Evolutionary conservation across 345 rosid species (phyloP).

Genomic region (Brassica incana): DNA sequence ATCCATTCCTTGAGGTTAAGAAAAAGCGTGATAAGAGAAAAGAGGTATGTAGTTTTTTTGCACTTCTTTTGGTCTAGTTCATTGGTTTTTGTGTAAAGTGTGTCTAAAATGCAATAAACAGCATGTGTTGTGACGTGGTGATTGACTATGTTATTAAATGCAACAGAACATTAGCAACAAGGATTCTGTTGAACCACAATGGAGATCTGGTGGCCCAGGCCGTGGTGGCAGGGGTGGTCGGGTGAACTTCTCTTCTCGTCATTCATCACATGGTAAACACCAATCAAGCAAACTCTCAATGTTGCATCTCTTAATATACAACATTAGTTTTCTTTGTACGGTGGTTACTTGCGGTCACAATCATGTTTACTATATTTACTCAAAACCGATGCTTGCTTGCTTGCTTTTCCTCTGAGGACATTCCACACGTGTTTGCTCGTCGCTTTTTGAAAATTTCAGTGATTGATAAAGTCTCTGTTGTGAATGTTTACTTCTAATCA

Average conservation of each 20-base stretch:
- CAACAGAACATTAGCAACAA: conserved; percentile 58
- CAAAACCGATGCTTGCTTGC: background rate
- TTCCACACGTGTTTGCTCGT: no score
- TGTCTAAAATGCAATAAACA: conserved; percentile 12
- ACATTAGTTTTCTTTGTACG: conserved; percentile 5
- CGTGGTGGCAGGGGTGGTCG: conserved; percentile 68
- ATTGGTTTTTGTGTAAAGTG: background rate
- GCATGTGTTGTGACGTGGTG: conserved; percentile 6
- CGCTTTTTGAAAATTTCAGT: conserved; percentile 13
- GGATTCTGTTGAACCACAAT: conserved; percentile 68
- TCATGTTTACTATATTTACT: conserved; percentile 14
- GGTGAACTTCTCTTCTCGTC: conserved; percentile 50
- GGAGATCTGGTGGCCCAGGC: conserved; percentile 67
- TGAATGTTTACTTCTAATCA: conserved; percentile 43
- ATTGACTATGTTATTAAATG: conserved; percentile 14
- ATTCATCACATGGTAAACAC: conserved; percentile 59
- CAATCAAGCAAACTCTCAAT: background rate
- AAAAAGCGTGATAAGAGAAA: conserved; percentile 78
- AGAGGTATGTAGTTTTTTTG: conserved; percentile 52
- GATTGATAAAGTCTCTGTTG: conserved; percentile 28
- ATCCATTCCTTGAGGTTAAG: conserved; percentile 84
- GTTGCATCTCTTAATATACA: conserved; percentile 11
- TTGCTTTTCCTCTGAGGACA: background rate
- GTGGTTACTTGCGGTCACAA: conserved; percentile 12
- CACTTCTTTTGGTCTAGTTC: conserved; percentile 4